Percentiles rank a stretch among this genome's conserved stretches.
Conservation (phyloP, 192 early-diverging fungal genomes). For the Jimgerdemannia flammicorona region DNA sequence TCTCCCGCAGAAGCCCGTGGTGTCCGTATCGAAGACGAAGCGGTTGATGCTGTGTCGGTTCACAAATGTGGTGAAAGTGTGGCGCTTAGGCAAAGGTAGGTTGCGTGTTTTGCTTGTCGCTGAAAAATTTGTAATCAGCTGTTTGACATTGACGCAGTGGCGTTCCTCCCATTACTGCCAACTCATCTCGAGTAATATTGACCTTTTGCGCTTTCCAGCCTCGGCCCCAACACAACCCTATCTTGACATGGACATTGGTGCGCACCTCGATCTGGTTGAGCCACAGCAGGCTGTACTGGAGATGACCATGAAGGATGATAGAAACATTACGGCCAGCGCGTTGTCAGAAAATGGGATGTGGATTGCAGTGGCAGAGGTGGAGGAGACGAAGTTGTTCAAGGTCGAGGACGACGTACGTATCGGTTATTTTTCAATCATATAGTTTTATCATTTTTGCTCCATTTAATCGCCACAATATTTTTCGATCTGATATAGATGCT, state of each 20-base stretch:
- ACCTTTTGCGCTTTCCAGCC: background rate
- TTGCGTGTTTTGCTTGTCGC: background rate
- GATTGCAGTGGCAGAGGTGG: slow-evolving; percentile 80
- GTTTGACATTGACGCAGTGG: too few species aligned
- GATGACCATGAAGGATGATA: slow-evolving; percentile 70
- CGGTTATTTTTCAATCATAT: background rate
- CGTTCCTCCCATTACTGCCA: too few species aligned
- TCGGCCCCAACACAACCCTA: slow-evolving; percentile 1
- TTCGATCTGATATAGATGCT: too few species aligned
- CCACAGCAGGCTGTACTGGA: slow-evolving; percentile 68
- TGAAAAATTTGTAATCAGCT: too few species aligned
- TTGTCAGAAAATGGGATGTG: slow-evolving; percentile 81
- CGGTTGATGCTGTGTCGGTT: slow-evolving; percentile 60
- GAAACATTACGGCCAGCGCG: slow-evolving; percentile 64
- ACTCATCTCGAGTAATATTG: too few species aligned
- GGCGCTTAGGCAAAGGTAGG: slow-evolving; percentile 69
- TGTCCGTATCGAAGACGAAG: slow-evolving; percentile 58
- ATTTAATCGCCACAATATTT: too few species aligned
- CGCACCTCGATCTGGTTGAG: slow-evolving; percentile 49
- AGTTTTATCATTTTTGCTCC: background rate
- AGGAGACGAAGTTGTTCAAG: slow-evolving; percentile 62
- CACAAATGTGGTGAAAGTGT: slow-evolving; percentile 71
- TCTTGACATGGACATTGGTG: slow-evolving; percentile 28
- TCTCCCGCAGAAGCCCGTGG: slow-evolving; percentile 56
- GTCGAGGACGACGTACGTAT: slow-evolving; percentile 45